These are phyloP conservation scores for Pythium pyrilobum DNA, from an alignment of 352 stramenopile genomes.

Conservation along the genomic window DNA sequence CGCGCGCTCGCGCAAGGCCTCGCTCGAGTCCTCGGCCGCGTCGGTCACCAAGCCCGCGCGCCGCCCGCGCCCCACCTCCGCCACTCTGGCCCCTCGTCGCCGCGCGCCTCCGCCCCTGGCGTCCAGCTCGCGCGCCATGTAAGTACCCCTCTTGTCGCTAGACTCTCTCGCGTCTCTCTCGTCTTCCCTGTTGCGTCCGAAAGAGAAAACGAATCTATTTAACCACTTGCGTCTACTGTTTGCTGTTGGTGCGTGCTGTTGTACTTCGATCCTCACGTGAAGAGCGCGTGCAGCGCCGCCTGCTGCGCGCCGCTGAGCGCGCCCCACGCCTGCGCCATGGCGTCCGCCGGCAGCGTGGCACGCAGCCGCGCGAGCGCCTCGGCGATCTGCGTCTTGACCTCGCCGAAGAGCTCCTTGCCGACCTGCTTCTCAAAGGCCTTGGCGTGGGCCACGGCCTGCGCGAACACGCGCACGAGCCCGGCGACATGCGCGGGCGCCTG, in stretches of 20 bases:
- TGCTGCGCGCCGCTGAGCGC: conserved; percentile 46
- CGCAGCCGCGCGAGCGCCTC: conserved; percentile 44
- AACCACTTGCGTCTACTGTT: conserved; percentile 1
- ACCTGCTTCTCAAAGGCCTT: conserved; percentile 39
- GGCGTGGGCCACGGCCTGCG: conserved; percentile 37
- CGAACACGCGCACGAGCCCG: conserved; percentile 54
- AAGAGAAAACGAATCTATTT: conserved; percentile 10
- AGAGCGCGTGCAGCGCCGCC: conserved; percentile 57
- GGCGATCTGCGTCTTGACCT: conserved; percentile 38
- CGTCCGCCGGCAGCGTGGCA: conserved; percentile 37
- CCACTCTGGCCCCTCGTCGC: neutral
- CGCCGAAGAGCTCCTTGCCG: conserved; percentile 35
- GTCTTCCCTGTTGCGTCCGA: too few species aligned
- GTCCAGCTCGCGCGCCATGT: neutral
- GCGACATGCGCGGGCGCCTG: conserved; percentile 29
- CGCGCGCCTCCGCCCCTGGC: neutral
- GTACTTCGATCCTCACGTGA: conserved; percentile 25
- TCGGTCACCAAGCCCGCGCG: neutral
- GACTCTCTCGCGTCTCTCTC: too few species aligned
- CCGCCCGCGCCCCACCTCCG: neutral
- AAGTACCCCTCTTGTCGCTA: too few species aligned
- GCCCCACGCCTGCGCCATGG: conserved; percentile 60
- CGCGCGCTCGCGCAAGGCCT: conserved; percentile 12
- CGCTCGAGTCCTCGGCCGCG: neutral
- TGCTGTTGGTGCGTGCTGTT: neutral